These are phyloP conservation scores for Citrus inodora DNA, from an alignment of 345 rosid genomes.

Conservation along the genomic window DNA sequence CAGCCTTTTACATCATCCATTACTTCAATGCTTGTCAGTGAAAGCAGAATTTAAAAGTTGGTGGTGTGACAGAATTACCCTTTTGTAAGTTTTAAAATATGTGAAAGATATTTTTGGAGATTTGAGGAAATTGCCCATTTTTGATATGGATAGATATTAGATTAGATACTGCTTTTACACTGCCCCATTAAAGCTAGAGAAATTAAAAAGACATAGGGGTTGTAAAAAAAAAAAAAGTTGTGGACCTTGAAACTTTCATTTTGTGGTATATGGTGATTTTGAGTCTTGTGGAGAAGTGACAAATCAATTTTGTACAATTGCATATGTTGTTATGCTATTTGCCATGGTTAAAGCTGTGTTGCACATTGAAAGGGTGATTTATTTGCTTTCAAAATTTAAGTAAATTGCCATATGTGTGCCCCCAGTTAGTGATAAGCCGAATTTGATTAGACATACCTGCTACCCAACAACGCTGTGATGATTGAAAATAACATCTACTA, in stretches of 20 bases:
- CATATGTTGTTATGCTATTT: no score
- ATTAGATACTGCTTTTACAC: slow-evolving; percentile 17
- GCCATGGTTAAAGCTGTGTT: no score
- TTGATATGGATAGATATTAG: not conserved
- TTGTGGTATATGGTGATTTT: not conserved
- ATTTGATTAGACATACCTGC: not conserved
- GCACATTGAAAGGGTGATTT: not conserved
- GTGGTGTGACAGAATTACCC: not conserved
- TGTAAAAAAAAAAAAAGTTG: slow-evolving; percentile 13
- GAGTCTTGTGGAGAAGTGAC: no score
- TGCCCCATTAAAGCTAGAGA: slow-evolving; percentile 21
- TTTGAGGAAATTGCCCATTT: not conserved
- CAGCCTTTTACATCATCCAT: not conserved
- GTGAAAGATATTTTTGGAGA: not conserved
- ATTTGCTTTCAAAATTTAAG: not conserved
- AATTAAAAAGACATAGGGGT: not conserved
- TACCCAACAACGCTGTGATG: not conserved
- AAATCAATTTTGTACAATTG: no score
- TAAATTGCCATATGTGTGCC: not conserved
- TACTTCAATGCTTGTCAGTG: not conserved
- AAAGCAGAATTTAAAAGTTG: not conserved
- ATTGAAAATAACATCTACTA: not conserved
- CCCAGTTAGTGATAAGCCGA: slow-evolving; percentile 4
- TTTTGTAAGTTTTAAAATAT: not conserved
- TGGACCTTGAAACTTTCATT: not conserved